Evolutionary conservation across 2,329 filamentous ascomycete species (phyloP).

Genomic region (Beauveria asiatica): DNA sequence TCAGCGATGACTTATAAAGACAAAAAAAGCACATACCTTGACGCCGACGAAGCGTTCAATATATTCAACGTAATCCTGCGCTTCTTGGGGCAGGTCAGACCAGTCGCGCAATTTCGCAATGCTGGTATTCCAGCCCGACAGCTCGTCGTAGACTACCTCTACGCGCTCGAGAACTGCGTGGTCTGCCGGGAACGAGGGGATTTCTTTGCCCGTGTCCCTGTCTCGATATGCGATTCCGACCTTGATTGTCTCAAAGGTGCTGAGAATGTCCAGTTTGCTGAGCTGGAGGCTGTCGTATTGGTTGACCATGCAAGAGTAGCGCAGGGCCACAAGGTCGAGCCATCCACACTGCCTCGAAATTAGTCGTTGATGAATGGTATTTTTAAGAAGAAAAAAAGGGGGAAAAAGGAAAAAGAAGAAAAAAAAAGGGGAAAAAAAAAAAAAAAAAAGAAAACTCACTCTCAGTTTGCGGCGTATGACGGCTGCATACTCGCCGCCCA

Average conservation of each 20-base stretch:
- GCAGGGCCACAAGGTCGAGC: slow-evolving; percentile 57
- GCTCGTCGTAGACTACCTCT: slow-evolving; percentile 54
- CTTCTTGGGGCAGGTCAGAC: slow-evolving; percentile 51
- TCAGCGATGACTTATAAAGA: neutral
- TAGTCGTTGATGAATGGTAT: neutral
- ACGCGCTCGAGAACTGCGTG: slow-evolving; percentile 37
- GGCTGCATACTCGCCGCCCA: slow-evolving; percentile 1
- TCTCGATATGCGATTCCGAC: slow-evolving; percentile 48
- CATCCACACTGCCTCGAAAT: slow-evolving; percentile 20
- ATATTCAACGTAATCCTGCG: slow-evolving; percentile 46
- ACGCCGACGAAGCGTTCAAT: neutral
- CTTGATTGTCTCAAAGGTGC: slow-evolving; percentile 64
- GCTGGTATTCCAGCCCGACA: slow-evolving; percentile 57
- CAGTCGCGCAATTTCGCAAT: slow-evolving; percentile 43
- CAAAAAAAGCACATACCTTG: neutral
- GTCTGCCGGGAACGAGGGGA: slow-evolving; percentile 52
- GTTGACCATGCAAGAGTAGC: slow-evolving; percentile 54
- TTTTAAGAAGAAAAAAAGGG: neutral
- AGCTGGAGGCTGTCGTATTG: slow-evolving; percentile 47
- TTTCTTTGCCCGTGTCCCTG: slow-evolving; percentile 19
- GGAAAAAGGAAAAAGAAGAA: neutral
- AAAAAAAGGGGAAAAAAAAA: neutral
- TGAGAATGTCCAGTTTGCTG: slow-evolving; percentile 57
- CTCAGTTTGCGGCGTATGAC: neutral
- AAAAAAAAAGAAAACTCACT: slow-evolving; percentile 6